These are phyloP conservation scores for Cytospora mali DNA, from an alignment of 2,329 filamentous ascomycete genomes.

Conservation along the genomic window DNA sequence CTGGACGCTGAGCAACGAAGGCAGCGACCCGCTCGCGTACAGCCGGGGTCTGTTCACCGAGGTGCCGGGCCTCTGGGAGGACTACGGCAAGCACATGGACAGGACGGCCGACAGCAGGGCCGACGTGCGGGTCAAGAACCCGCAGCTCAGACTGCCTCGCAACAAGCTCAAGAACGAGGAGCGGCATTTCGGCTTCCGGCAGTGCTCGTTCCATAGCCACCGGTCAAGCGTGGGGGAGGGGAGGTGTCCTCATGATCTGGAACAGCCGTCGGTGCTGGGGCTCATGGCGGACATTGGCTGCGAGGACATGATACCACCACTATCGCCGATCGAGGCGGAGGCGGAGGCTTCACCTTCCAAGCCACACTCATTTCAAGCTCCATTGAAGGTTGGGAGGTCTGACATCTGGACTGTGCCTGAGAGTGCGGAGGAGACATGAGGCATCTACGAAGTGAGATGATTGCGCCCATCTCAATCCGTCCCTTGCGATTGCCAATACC, in stretches of 20 bases:
- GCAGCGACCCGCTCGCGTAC: constrained; percentile 34
- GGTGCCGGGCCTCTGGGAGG: constrained; percentile 51
- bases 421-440: constrained; percentile 26
- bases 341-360: neutral
- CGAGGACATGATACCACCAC: neutral
- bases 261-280: constrained; percentile 1
- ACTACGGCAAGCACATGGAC: constrained; percentile 54
- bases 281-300: neutral
- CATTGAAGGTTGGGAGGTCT: constrained; percentile 9
- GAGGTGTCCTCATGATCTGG: constrained; percentile 45
- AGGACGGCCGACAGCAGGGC: constrained; percentile 56
- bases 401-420: constrained; percentile 25
- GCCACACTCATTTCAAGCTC: neutral
- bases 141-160: constrained; percentile 59
- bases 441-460: neutral
- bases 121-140: constrained; percentile 60
- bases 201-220: constrained; percentile 64
- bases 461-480: too few relatives aligned
- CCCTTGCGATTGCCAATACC: too few relatives aligned
- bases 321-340: neutral
- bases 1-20: constrained; percentile 50
- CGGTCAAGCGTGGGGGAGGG: constrained; percentile 56
- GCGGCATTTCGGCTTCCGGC: constrained; percentile 61
- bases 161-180: constrained; percentile 59
- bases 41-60: constrained; percentile 30